Conservation (phyloP, 257 asterid species). For the Euphrasia confusa region DNA sequence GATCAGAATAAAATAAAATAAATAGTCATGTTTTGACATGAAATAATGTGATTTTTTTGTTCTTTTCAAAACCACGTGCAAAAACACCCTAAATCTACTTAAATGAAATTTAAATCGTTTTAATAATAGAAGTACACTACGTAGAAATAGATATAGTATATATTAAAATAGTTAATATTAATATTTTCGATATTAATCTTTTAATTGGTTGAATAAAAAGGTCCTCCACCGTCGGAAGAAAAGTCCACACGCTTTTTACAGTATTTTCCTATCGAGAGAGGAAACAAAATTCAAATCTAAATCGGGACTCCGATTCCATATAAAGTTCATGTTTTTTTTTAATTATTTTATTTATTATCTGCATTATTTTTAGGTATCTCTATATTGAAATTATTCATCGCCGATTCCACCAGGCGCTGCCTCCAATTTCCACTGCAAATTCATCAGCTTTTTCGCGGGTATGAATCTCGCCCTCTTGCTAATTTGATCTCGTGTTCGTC, state of each 20-base stretch:
- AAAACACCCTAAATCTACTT: slow-evolving; percentile 23
- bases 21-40: too few relatives aligned
- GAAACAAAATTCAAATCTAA: slow-evolving; percentile 19
- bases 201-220: too few relatives aligned
- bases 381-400: slow-evolving; percentile 1
- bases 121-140: too few relatives aligned
- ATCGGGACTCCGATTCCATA: not conserved
- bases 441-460: slow-evolving; percentile 25
- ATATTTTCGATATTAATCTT: too few relatives aligned
- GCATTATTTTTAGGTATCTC: not conserved
- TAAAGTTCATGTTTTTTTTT: not conserved
- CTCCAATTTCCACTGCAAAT: slow-evolving; percentile 12
- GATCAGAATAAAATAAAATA: too few relatives aligned
- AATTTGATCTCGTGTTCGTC: slow-evolving; percentile 6
- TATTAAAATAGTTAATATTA: too few relatives aligned
- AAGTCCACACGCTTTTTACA: slow-evolving; percentile 4
- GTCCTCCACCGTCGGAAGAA: too few relatives aligned
- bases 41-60: too few relatives aligned
- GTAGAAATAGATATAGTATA: too few relatives aligned
- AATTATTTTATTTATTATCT: not conserved
- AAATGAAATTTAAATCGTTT: too few relatives aligned
- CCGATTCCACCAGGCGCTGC: slow-evolving; percentile 17
- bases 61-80: slow-evolving; percentile 32
- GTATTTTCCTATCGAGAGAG: slow-evolving; percentile 21
- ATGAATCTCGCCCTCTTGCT: slow-evolving; percentile 2